Conservation (phyloP, 176 grass and related monocot genomes). For the Canna indica region DNA sequence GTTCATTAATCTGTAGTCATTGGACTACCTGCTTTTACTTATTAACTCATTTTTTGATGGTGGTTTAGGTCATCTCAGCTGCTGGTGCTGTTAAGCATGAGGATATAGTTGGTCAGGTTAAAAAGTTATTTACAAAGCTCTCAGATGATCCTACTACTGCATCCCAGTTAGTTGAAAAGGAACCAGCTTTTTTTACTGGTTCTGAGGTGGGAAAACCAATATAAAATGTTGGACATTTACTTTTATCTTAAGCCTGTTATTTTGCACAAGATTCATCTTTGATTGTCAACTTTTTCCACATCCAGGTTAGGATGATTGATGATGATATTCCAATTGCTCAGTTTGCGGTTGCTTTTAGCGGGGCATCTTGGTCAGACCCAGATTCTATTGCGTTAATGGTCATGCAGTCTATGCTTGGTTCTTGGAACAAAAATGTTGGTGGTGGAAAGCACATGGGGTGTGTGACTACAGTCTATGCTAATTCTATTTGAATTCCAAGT, state of each 20-base stretch:
- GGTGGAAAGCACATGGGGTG: slow-evolving; percentile 94
- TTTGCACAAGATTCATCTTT: background rate
- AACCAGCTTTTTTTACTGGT: slow-evolving; percentile 78
- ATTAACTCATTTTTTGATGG: background rate
- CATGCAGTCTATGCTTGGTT: slow-evolving; percentile 93
- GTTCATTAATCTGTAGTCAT: background rate
- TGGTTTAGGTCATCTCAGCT: slow-evolving; percentile 83
- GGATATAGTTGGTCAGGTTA: slow-evolving; percentile 69
- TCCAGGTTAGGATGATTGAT: slow-evolving; percentile 81
- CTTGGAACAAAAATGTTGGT: slow-evolving; percentile 76
- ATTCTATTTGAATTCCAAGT: background rate
- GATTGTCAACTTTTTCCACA: background rate
- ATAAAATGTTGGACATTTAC: background rate
- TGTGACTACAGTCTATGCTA: background rate
- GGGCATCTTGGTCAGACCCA: slow-evolving; percentile 76
- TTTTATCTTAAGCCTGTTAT: background rate
- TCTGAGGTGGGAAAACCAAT: slow-evolving; percentile 48
- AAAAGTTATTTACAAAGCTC: slow-evolving; percentile 62
- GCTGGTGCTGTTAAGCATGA: slow-evolving; percentile 86
- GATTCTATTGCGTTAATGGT: slow-evolving; percentile 97
- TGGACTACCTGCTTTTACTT: background rate
- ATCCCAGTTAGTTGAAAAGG: slow-evolving; percentile 52
- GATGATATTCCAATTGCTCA: slow-evolving; percentile 94
- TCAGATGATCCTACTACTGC: slow-evolving; percentile 76
- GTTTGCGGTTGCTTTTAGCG: slow-evolving; percentile 92